Evolutionary conservation across 2,329 filamentous ascomycete genomes (phyloP), one percentile per base, ranked within the genome.

Genomic region (Sclerotiophoma versabilis): DNA sequence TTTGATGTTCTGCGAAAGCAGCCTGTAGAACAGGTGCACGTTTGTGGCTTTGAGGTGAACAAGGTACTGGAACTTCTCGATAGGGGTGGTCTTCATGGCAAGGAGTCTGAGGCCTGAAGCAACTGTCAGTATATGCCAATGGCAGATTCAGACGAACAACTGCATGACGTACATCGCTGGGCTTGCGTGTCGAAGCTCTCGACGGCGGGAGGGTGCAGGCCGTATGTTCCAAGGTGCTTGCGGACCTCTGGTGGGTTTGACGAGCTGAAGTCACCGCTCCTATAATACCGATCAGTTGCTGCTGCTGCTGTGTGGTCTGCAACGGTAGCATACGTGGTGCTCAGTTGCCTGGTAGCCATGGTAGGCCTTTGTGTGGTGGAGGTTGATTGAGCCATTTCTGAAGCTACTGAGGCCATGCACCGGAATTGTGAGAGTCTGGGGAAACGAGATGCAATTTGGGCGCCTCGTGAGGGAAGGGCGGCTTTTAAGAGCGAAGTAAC

Each of bases 11-110:
- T 91, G 85, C 61, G 92, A 89, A 60, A 93, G 81, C 59, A 93
- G 83, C 62, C 91, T 56, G 81, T 92, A 93, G 81, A 93, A 95
- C 54, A 95, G 84, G 74, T 93, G 88, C 58, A 86, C 83, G 73
- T 93, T 93, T 68, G 87, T 85, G 72, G 83, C 83, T 78, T 92
- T 90, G 75, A 93, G 78, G 61, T 84, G 82, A 37, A 88, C 90
- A 74, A 95, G 82, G 77, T 93, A 95, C 50, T 92, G 84, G 77
- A 92, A 93, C 80, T 90, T 91, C 83, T 93, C 90, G 68, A 95
- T 86, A 62, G 81, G 79, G 39, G 89, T 90, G 60, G 84, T 78
- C 60, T 89, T 87, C 58, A 83, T 83, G 53, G 87, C 82, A 68
- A 93, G 87, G 79, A 92, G 88, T 75, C 86, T 87, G 79, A 93